Evolutionary conservation across 129 eudicot species (phyloP).

Genomic region (Flaveria ramosissima): DNA sequence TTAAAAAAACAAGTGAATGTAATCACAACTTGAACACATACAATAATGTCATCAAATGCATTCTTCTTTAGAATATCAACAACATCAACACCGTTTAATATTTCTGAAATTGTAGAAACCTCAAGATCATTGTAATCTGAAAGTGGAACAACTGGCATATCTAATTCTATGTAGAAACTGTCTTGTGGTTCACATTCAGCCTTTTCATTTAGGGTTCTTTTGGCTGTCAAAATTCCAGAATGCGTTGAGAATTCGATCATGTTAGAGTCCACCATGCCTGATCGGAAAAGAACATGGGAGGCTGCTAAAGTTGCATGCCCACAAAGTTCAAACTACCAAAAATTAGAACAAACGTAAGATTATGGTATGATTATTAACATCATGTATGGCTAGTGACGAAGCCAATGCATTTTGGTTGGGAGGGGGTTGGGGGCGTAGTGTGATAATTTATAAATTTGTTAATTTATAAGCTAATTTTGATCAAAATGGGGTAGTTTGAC

Average conservation of each 20-base stretch:
- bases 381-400: not conserved
- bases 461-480: too few species aligned
- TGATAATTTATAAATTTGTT: too few species aligned
- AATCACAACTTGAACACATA: conserved; percentile 40
- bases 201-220: conserved; percentile 40
- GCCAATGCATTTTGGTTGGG: too few species aligned
- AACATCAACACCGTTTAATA: conserved; percentile 54
- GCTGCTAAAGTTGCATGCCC: conserved; percentile 97
- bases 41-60: conserved; percentile 54
- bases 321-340: conserved; percentile 65
- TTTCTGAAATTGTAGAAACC: conserved; percentile 48
- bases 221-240: conserved; percentile 73
- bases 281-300: conserved; percentile 58
- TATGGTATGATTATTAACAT: not conserved
- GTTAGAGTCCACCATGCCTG: conserved; percentile 50
- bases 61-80: conserved; percentile 56
- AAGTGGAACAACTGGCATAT: conserved; percentile 64
- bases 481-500: too few species aligned
- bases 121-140: conserved; percentile 36
- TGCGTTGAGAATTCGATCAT: conserved; percentile 70
- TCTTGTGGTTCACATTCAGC: conserved; percentile 26
- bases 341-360: conserved; percentile 11
- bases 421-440: too few species aligned
- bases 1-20: conserved; percentile 1
- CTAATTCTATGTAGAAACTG: conserved; percentile 54